Conservation (phyloP, 306 rosid species). For the Cucurbita argyrosperma region DNA sequence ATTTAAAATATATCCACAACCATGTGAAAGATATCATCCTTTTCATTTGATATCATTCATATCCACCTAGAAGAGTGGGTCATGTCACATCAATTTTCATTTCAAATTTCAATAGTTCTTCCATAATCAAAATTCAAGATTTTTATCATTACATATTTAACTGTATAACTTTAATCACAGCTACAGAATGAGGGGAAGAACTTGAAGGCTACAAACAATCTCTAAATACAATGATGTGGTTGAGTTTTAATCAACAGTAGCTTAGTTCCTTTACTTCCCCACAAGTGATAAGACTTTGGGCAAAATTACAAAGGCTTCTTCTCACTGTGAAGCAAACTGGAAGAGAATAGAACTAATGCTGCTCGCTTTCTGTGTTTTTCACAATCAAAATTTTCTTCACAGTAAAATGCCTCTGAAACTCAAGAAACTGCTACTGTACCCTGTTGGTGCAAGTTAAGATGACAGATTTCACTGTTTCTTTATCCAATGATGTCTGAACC, state of each 20-base stretch:
- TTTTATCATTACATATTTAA: neutral
- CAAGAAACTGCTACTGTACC: slow-evolving; percentile 33
- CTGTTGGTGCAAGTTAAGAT: slow-evolving; percentile 52
- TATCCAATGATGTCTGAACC: slow-evolving; percentile 58
- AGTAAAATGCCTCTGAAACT: neutral
- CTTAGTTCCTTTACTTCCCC: neutral
- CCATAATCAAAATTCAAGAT: neutral
- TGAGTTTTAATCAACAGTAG: neutral
- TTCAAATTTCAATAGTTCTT: neutral
- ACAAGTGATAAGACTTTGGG: neutral
- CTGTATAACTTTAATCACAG: neutral
- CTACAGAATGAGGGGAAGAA: neutral
- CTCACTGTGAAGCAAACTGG: neutral
- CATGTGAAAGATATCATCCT: neutral
- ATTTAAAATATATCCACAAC: neutral
- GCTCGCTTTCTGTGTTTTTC: neutral
- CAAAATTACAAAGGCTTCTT: neutral
- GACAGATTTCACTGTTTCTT: slow-evolving; percentile 61
- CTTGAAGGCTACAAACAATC: neutral
- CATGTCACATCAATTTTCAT: neutral
- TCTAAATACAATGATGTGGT: neutral
- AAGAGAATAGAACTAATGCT: neutral
- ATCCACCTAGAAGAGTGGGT: neutral
- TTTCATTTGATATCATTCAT: neutral
- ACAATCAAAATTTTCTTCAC: neutral